These are phyloP conservation scores for Dalbergia oliveri DNA, from an alignment of 306 rosid genomes.

Conservation along the genomic window DNA sequence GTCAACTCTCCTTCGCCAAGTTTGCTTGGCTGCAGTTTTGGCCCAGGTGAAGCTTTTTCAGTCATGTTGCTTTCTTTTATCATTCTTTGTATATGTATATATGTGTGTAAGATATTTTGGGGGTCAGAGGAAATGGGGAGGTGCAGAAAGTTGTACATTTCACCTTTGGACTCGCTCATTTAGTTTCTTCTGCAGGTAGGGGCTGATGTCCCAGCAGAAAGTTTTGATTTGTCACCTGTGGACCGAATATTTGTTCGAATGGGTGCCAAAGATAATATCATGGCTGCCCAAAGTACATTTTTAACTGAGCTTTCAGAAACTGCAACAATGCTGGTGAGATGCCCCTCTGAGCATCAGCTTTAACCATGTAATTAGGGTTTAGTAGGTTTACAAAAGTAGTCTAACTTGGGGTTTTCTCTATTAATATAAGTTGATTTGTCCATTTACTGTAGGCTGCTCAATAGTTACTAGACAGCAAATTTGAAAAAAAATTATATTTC, in stretches of 20 bases:
- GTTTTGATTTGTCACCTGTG: conserved; percentile 84
- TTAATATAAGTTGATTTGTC: conserved; percentile 7
- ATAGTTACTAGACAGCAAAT: background rate
- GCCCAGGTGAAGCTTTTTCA: conserved; percentile 75
- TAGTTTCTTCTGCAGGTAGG: conserved; percentile 73
- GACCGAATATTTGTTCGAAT: conserved; percentile 93
- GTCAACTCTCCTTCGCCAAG: conserved; percentile 98
- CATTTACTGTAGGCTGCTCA: conserved; percentile 29
- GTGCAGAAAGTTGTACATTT: background rate
- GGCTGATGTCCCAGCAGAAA: conserved; percentile 94
- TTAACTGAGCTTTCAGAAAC: conserved; percentile 96
- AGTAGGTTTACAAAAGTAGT: background rate
- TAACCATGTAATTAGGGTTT: conserved; percentile 34
- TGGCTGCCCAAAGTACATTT: conserved; percentile 99
- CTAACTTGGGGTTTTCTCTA: background rate
- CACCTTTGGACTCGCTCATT: conserved; percentile 26
- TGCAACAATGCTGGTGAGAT: conserved; percentile 89
- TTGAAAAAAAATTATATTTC: conserved; percentile 7
- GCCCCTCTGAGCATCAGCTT: conserved; percentile 31
- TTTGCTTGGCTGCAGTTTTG: conserved; percentile 89
- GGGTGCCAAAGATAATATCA: conserved; percentile 98
- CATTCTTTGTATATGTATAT: conserved; percentile 11
- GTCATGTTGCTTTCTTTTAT: conserved; percentile 29
- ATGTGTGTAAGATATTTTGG: background rate
- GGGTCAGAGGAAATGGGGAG: background rate